These are phyloP conservation scores for Russula vinacea DNA, from an alignment of 768 basidiomycete species.

Conservation along the genomic window DNA sequence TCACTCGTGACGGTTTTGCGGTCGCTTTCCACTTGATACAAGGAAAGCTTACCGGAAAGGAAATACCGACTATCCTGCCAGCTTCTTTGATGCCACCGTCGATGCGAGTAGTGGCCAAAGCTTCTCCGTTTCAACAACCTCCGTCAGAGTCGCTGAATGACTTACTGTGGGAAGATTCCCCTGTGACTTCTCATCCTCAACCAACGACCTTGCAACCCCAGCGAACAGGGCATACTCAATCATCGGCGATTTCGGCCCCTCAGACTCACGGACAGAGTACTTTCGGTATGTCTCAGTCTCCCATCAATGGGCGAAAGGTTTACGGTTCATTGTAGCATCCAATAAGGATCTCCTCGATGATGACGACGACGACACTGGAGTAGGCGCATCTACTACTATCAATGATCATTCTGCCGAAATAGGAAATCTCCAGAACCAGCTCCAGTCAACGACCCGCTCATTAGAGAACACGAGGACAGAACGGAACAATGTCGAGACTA, in stretches of 20 bases:
- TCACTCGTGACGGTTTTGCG: conserved; percentile 91
- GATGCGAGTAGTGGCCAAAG: conserved; percentile 49
- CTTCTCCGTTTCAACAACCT: conserved; percentile 39
- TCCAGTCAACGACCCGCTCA: conserved; percentile 73
- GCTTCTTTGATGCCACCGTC: conserved; percentile 77
- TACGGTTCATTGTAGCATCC: conserved; percentile 14
- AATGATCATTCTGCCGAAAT: conserved; percentile 82
- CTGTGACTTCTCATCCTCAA: conserved; percentile 41
- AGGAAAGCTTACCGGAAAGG: conserved; percentile 73
- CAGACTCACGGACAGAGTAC: conserved; percentile 44
- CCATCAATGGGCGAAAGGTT: conserved; percentile 16
- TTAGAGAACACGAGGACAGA: conserved; percentile 64
- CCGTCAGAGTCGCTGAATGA: conserved; percentile 45
- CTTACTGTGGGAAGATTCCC: conserved; percentile 45
- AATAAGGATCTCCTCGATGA: conserved; percentile 66
- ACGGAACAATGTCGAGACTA: conserved; percentile 61
- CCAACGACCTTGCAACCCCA: conserved; percentile 33
- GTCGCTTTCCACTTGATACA: conserved; percentile 94
- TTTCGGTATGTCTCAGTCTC: conserved; percentile 42
- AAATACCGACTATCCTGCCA: conserved; percentile 70
- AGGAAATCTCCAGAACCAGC: conserved; percentile 81
- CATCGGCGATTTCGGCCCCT: conserved; percentile 18
- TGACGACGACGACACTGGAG: conserved; percentile 62
- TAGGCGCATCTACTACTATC: conserved; percentile 48
- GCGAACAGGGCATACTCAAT: conserved; percentile 7